A percentile compares a stretch with the other conserved stretches of the same genome.
phyloP scores from a whole-genome alignment of 1,284 basidiomycete species.

The Rhodotorula sp. region DNA sequence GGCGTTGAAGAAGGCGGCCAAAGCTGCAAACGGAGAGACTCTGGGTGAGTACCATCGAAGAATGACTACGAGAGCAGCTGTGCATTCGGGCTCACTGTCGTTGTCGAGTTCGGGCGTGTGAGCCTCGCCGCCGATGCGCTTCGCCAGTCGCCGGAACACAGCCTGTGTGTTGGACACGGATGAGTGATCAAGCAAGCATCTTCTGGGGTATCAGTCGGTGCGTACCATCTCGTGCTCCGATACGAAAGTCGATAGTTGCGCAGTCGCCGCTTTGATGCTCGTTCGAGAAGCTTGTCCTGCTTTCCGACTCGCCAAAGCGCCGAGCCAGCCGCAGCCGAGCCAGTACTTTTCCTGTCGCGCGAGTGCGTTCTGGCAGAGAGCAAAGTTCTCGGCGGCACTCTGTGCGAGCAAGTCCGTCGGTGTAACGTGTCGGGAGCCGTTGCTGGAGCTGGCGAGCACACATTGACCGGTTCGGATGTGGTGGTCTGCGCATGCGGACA shows the following conservation, averaged over 20 bases:
- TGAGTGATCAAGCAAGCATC: background rate
- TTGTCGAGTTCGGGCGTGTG: background rate
- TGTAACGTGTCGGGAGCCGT: background rate
- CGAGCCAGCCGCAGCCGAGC: constrained; percentile 14
- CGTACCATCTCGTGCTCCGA: constrained; percentile 5
- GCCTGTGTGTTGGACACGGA: background rate
- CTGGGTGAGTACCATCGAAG: background rate
- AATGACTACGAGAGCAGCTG: background rate
- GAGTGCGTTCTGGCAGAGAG: background rate
- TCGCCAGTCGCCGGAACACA: constrained; percentile 5
- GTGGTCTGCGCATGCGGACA: background rate
- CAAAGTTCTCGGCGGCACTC: constrained; percentile 1
- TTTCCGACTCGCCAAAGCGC: background rate
- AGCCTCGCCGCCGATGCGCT: constrained; percentile 8
- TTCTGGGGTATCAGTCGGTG: background rate
- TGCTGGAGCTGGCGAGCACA: background rate
- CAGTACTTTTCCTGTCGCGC: constrained; percentile 7
- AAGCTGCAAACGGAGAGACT: background rate
- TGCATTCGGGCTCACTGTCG: background rate
- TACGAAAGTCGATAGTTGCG: constrained; percentile 4
- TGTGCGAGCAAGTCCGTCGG: constrained; percentile 3
- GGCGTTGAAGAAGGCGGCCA: background rate
- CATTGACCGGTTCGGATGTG: constrained; percentile 10
- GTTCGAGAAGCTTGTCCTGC: background rate
- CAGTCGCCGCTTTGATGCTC: constrained; percentile 6